phyloP scores from a whole-genome alignment of 2,329 filamentous ascomycete genomes.

The Incumbomyces lentus region DNA sequence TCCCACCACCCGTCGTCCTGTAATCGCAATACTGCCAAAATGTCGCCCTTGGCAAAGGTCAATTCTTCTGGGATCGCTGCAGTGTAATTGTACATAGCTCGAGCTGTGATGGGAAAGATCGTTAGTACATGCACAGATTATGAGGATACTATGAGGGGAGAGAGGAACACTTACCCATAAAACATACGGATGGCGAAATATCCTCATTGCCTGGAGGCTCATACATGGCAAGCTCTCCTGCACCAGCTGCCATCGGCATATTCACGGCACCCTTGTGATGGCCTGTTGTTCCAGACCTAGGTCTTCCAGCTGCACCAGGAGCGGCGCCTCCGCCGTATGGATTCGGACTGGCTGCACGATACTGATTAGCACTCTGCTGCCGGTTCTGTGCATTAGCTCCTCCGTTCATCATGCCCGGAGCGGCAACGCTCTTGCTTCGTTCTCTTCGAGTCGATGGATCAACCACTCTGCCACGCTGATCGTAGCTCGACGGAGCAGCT shows the following conservation, averaged over 20 bases:
- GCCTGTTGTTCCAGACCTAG: conserved; percentile 2
- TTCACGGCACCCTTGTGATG: not conserved
- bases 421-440: conserved; percentile 79
- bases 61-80: conserved; percentile 93
- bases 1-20: conserved; percentile 99
- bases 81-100: conserved; percentile 87
- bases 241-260: not conserved
- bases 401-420: conserved; percentile 33
- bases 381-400: conserved; percentile 32
- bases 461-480: conserved; percentile 33
- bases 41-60: conserved; percentile 83
- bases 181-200: conserved; percentile 5
- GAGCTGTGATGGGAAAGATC: conserved; percentile 46
- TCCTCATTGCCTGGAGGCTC: conserved; percentile 4
- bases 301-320: not conserved
- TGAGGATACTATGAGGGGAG: not conserved
- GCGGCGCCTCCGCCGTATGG: conserved; percentile 4
- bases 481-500: conserved; percentile 5
- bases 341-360: conserved; percentile 6
- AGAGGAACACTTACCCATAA: conserved; percentile 61
- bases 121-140: not conserved
- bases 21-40: conserved; percentile 74
- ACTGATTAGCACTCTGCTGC: conserved; percentile 3
- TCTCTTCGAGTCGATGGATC: conserved; percentile 35
- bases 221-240: conserved; percentile 7